Percentiles rank a stretch among this genome's conserved stretches.
These are phyloP conservation scores for Nephelium lappaceum DNA, from an alignment of 345 rosid genomes.

Conservation along the genomic window DNA sequence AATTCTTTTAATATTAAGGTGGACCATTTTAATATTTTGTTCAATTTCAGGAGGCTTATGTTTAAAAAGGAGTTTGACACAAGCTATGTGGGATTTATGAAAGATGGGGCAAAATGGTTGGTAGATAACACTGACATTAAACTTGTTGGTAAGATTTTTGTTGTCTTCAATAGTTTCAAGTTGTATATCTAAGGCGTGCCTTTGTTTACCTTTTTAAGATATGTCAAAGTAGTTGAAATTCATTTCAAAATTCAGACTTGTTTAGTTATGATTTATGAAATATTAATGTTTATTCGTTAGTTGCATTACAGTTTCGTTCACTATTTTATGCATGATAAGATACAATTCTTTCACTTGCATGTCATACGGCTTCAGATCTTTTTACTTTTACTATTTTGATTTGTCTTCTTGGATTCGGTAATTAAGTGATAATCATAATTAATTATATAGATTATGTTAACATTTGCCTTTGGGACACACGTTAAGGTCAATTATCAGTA, in stretches of 20 bases:
- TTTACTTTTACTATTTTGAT: background rate
- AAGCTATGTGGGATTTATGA: slow-evolving; percentile 83
- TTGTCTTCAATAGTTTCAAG: background rate
- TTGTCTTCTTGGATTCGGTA: background rate
- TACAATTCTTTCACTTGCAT: background rate
- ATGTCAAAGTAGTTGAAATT: background rate
- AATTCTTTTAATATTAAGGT: background rate
- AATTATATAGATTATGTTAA: background rate
- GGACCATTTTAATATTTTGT: background rate
- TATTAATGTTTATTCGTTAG: background rate
- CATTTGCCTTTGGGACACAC: no score
- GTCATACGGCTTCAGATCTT: background rate
- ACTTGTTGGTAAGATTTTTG: slow-evolving; percentile 59
- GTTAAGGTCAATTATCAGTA: no score
- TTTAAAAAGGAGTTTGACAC: slow-evolving; percentile 72
- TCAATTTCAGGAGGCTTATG: slow-evolving; percentile 74
- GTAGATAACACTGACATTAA: slow-evolving; percentile 89
- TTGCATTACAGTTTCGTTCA: background rate
- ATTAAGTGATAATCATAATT: background rate
- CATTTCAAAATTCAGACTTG: background rate
- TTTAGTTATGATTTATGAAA: background rate
- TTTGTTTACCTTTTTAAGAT: background rate
- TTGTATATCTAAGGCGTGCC: background rate
- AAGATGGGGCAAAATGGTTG: slow-evolving; percentile 90
- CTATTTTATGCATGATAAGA: background rate